phyloP scores from a whole-genome alignment of 768 basidiomycete species.

The Phanerodontia chrysosporium region DNA sequence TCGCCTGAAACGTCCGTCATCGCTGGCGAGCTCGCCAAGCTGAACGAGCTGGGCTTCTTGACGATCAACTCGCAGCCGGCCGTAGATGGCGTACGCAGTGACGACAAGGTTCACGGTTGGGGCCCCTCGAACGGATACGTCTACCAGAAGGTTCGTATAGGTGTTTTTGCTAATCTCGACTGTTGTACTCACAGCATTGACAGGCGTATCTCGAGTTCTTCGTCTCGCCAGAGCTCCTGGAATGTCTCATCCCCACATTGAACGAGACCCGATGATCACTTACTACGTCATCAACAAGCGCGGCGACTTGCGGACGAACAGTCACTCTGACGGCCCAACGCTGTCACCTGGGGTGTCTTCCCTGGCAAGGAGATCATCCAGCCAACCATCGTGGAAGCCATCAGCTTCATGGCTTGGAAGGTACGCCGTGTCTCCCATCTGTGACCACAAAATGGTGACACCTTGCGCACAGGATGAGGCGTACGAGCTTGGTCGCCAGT shows the following conservation, averaged over 20 bases:
- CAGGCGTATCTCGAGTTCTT: constrained; percentile 98
- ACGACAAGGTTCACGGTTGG: constrained; percentile 88
- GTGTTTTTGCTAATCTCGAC: too few species aligned
- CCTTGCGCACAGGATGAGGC: constrained; percentile 74
- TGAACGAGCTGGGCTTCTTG: constrained; percentile 90
- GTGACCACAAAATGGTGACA: neutral
- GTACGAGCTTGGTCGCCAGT: constrained; percentile 86
- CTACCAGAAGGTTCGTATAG: constrained; percentile 83
- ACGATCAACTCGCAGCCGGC: constrained; percentile 98
- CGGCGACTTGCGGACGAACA: constrained; percentile 93
- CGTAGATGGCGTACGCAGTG: constrained; percentile 83
- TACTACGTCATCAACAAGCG: constrained; percentile 97
- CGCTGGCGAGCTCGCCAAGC: constrained; percentile 67
- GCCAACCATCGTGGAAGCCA: constrained; percentile 94
- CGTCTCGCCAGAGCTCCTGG: constrained; percentile 70
- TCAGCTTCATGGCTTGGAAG: constrained; percentile 99
- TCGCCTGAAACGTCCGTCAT: constrained; percentile 83
- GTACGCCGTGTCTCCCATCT: constrained; percentile 28
- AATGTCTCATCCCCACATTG: constrained; percentile 76
- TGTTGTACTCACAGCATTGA: neutral
- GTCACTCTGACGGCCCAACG: constrained; percentile 90
- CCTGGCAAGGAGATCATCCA: constrained; percentile 95
- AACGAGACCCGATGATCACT: constrained; percentile 82
- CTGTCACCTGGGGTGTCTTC: constrained; percentile 99
- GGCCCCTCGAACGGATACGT: constrained; percentile 91